These are phyloP conservation scores for Cetradonia linearis DNA, from an alignment of 495 filamentous ascomycete species.

Conservation along the genomic window DNA sequence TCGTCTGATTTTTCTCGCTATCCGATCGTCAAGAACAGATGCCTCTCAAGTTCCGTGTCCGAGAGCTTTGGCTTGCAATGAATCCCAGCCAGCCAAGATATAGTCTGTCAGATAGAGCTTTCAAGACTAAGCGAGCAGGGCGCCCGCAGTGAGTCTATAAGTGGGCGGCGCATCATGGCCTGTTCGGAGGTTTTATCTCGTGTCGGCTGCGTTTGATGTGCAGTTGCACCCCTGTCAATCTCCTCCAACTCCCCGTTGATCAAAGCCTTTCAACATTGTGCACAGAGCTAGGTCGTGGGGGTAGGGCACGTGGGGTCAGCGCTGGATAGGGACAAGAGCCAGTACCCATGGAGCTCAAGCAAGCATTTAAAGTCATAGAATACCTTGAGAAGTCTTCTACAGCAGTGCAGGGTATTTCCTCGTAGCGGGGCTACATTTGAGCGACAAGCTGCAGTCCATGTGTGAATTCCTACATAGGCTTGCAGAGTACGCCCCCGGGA, in stretches of 20 bases:
- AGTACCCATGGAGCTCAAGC: not conserved
- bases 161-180: not conserved
- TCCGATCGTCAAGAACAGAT: not conserved
- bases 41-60: not conserved
- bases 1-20: not conserved
- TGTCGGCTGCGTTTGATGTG: not conserved
- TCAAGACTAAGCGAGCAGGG: not conserved
- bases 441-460: not conserved
- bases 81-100: not conserved
- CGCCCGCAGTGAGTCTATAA: not conserved
- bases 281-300: not conserved
- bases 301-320: not conserved
- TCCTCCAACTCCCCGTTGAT: not conserved
- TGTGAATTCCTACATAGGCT: not conserved
- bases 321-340: not conserved
- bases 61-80: not conserved
- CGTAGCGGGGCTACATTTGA: not conserved
- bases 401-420: not conserved
- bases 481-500: not conserved
- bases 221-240: not conserved
- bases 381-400: not conserved
- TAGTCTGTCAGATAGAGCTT: not conserved
- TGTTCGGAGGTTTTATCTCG: not conserved
- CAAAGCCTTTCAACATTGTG: not conserved
- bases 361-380: not conserved